Evolutionary conservation across 2,329 filamentous ascomycete genomes (phyloP), one percentile per base, ranked within the genome.

Genomic region (Rhynchosporium agropyri): DNA sequence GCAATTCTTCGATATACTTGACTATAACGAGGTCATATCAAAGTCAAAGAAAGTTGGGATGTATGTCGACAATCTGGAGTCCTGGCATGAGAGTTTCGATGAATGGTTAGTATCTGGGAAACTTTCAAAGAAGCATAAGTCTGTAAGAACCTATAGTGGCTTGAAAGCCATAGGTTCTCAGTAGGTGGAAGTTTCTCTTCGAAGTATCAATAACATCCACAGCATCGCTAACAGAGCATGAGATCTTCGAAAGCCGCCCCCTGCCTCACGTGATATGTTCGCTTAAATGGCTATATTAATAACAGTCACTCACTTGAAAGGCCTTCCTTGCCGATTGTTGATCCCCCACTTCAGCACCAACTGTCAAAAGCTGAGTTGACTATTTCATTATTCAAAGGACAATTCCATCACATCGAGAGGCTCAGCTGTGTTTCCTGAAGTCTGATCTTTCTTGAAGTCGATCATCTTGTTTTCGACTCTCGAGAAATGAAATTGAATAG

Each of bases 231-330:
- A 62, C 26, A 20, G 29, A 9, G 7, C 5, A 15, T 48, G 6
- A 63, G 61, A 12, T 63, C 61, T 36, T 49, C 55, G 9, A 50
- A 33, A 59, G 61, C 61, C 29, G 61, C 61, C 6, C 55, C 59
- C 5, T 59, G 40, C 45, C 61, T 20, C 20, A 20, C 20, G 20
- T 20, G 20, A 20, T 20, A 20, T 20, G 20, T 20, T 20, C 59
- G 36, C 48, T 54, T 12, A 56, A 63, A 59, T 58, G 55, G 6
- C 45, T 63, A 49, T 49, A 9, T 12, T 62, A 3, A 43, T 58
- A 42, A 54, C 20, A 5, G 49, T 43, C 36, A 38, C 36, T n/a
- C 58, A 38, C 56, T 63, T 3, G 61, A 56, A 29, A 59, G 46
- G 20, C 20, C 20, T 1, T 20, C 20, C 20, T 20, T 20, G 20